phyloP scores from a whole-genome alignment of 768 basidiomycete genomes.

The Rhizopogon rudus region DNA sequence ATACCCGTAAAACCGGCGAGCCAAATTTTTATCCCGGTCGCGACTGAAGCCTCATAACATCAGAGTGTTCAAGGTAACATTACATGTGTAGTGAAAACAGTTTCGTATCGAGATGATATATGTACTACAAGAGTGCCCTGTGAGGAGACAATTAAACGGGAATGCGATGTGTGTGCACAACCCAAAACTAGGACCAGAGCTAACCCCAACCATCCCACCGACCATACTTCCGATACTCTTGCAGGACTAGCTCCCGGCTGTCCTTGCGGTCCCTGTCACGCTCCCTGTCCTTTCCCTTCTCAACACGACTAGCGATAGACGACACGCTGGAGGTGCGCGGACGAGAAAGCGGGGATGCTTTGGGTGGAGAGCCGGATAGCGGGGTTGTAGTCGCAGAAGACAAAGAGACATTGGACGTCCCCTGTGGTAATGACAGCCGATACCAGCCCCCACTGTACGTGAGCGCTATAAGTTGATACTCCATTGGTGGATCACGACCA shows the following conservation, averaged over 20 bases:
- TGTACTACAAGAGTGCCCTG: background rate
- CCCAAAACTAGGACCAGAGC: background rate
- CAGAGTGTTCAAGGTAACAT: background rate
- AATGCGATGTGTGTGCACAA: background rate
- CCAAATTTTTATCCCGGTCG: too few species aligned
- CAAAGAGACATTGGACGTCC: constrained; percentile 14
- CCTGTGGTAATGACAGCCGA: constrained; percentile 59
- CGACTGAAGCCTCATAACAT: background rate
- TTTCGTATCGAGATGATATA: background rate
- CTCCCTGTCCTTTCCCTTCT: constrained; percentile 52
- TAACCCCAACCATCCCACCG: constrained; percentile 88
- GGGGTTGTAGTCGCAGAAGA: constrained; percentile 8
- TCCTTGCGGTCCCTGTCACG: constrained; percentile 54
- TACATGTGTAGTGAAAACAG: background rate
- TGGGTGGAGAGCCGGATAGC: constrained; percentile 39
- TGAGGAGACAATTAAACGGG: background rate
- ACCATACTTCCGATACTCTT: constrained; percentile 79
- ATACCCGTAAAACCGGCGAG: too few species aligned
- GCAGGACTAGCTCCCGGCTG: constrained; percentile 59
- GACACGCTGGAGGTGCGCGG: constrained; percentile 53
- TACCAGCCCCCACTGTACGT: constrained; percentile 95
- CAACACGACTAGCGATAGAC: constrained; percentile 41
- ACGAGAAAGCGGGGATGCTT: constrained; percentile 31
- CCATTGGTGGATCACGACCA: constrained; percentile 23
- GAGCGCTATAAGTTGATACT: constrained; percentile 78